A percentile compares a stretch with the other conserved stretches of the same genome.
These are phyloP conservation scores for Mucor saturninus DNA, from an alignment of 371 early-diverging fungal genomes.

Conservation along the genomic window DNA sequence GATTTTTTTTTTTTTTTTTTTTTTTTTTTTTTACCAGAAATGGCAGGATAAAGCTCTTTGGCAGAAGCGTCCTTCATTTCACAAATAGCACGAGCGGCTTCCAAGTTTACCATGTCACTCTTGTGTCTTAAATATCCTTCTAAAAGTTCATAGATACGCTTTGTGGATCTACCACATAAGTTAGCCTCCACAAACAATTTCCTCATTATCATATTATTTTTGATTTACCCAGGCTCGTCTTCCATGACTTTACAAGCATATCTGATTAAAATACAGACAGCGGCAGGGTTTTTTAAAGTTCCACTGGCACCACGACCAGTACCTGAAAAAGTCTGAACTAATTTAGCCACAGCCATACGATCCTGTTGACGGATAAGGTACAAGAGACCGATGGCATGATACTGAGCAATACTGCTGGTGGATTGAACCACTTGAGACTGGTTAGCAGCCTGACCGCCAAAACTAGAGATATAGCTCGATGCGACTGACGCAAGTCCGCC, in stretches of 20 bases:
- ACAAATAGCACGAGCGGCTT: constrained; percentile 98
- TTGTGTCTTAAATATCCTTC: constrained; percentile 93
- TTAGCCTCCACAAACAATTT: neutral
- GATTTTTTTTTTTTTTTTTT: constrained; percentile 2
- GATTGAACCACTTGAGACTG: constrained; percentile 56
- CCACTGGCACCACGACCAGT: constrained; percentile 53
- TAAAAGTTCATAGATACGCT: constrained; percentile 80
- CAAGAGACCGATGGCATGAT: constrained; percentile 95
- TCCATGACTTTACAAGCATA: constrained; percentile 95
- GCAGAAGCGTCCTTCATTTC: constrained; percentile 80
- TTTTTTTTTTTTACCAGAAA: constrained; percentile 47
- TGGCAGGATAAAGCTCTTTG: constrained; percentile 91
- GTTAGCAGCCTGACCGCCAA: constrained; percentile 44
- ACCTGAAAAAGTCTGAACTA: constrained; percentile 88
- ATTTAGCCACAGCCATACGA: constrained; percentile 95
- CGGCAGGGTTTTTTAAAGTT: constrained; percentile 81
- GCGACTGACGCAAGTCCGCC: constrained; percentile 51
- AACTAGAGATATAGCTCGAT: constrained; percentile 64
- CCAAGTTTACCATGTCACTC: constrained; percentile 96
- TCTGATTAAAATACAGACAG: constrained; percentile 92
- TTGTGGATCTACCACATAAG: constrained; percentile 55
- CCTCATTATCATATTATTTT: neutral
- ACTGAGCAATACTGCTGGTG: constrained; percentile 86
- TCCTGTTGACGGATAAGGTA: constrained; percentile 96
- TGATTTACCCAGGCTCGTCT: constrained; percentile 71